Conservation (phyloP, 2,329 filamentous ascomycete genomes). For the Beauveria pseudobassiana region DNA sequence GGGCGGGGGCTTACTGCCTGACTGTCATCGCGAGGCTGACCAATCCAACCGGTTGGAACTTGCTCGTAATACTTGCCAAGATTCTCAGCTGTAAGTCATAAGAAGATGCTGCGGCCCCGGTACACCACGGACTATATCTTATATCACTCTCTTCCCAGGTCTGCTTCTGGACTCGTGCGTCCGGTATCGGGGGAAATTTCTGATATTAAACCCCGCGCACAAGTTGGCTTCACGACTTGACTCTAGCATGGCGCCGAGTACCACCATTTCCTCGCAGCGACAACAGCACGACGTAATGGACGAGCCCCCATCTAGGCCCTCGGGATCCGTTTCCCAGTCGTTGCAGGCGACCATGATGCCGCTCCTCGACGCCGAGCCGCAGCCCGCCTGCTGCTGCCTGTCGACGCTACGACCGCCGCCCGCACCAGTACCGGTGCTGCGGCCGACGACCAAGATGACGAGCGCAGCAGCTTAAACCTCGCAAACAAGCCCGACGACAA, state of each 20-base stretch:
- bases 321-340: slow-evolving; percentile 30
- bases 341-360: slow-evolving; percentile 27
- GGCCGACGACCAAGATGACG: not conserved
- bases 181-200: not conserved
- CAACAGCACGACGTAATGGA: not conserved
- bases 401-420: not conserved
- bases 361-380: slow-evolving; percentile 35
- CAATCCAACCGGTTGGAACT: no score
- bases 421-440: not conserved
- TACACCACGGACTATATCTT: no score
- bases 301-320: not conserved
- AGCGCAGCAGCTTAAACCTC: not conserved
- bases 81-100: no score
- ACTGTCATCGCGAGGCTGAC: no score
- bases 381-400: slow-evolving; percentile 31
- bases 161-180: not conserved
- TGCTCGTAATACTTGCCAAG: no score
- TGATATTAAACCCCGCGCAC: not conserved
- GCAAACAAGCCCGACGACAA: not conserved
- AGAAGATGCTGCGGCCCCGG: no score
- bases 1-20: no score
- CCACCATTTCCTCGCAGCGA: not conserved
- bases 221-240: no score
- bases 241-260: not conserved
- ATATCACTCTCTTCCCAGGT: no score